Percentiles rank a stretch among this genome's conserved stretches.
These are phyloP conservation scores for Cylindrotheca fusiformis DNA, from an alignment of 108 stramenopile species.

Conservation along the genomic window DNA sequence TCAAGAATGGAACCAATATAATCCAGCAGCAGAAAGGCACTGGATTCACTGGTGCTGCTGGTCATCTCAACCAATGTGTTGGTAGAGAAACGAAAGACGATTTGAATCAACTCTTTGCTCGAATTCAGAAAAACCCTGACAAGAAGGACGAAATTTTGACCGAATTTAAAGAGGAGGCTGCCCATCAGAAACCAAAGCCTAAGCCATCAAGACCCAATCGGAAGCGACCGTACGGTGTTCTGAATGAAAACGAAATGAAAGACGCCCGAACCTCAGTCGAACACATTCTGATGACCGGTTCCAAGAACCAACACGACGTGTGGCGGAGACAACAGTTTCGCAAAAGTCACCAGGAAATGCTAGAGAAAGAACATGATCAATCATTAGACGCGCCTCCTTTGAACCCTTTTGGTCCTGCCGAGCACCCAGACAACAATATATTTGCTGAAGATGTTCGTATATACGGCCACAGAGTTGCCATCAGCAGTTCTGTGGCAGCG, in stretches of 20 bases:
- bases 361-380: constrained; percentile 6
- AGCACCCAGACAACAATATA: background rate
- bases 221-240: background rate
- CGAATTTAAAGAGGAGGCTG: background rate
- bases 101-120: background rate
- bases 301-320: constrained; percentile 11
- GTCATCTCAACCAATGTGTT: background rate
- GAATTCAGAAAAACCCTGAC: background rate
- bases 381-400: background rate
- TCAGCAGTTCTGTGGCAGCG: background rate
- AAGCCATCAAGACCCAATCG: background rate
- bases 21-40: background rate
- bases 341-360: background rate
- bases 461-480: constrained; percentile 2
- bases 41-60: background rate
- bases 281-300: constrained; percentile 20
- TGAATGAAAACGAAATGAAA: background rate
- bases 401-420: background rate
- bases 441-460: constrained; percentile 28
- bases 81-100: background rate
- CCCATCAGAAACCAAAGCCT: background rate
- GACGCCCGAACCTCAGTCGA: constrained; percentile 13
- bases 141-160: background rate
- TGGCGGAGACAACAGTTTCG: constrained; percentile 13
- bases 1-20: background rate